These are phyloP conservation scores for Dentiscutata heterogama DNA, from an alignment of 371 early-diverging fungal species.

Conservation along the genomic window DNA sequence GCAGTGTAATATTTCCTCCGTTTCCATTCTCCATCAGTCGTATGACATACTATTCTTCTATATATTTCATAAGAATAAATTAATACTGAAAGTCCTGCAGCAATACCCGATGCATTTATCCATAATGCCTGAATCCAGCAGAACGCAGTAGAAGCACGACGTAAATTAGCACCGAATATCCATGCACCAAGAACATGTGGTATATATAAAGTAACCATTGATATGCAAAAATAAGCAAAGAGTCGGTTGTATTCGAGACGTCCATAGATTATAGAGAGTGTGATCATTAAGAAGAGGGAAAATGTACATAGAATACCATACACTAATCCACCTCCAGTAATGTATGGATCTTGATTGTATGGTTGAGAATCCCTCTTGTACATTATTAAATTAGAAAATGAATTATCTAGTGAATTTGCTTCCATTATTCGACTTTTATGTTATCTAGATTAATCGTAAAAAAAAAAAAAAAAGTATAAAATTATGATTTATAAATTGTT, in stretches of 20 bases:
- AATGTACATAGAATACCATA: slow-evolving; percentile 21
- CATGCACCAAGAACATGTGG: slow-evolving; percentile 38
- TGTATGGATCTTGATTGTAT: neutral
- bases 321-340: slow-evolving; percentile 8
- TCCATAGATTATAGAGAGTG: slow-evolving; percentile 16
- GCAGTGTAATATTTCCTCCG: slow-evolving; percentile 33
- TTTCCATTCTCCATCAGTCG: slow-evolving; percentile 10
- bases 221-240: slow-evolving; percentile 42
- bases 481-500: too few relatives aligned
- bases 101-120: slow-evolving; percentile 34
- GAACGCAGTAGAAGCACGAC: neutral
- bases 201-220: slow-evolving; percentile 29
- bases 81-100: slow-evolving; percentile 3
- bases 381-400: neutral
- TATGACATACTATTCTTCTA: slow-evolving; percentile 5
- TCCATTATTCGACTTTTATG: neutral
- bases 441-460: neutral
- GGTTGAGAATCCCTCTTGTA: neutral
- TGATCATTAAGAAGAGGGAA: slow-evolving; percentile 25
- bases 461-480: neutral
- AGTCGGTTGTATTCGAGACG: slow-evolving; percentile 33
- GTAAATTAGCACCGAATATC: slow-evolving; percentile 32
- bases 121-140: slow-evolving; percentile 39
- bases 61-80: slow-evolving; percentile 37
- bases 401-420: neutral